These are phyloP conservation scores for Teratosphaeria nubilosa DNA, from an alignment of 2,329 filamentous ascomycete species.

Conservation along the genomic window DNA sequence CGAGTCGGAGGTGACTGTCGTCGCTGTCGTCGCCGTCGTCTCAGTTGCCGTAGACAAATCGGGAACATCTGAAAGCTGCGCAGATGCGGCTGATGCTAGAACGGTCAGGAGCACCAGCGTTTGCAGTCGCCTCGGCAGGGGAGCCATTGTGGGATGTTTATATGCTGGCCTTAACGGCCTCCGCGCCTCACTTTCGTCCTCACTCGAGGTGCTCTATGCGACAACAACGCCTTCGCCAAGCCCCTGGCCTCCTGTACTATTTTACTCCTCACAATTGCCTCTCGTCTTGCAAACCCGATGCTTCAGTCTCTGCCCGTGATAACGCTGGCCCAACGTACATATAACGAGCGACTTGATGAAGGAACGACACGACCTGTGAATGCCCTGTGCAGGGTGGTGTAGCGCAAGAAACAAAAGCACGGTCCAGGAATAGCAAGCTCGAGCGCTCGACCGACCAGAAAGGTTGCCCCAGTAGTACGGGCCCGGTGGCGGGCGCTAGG, in stretches of 20 bases:
- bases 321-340: no score
- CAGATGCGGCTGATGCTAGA: slow-evolving; percentile 12
- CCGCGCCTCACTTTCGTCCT: not conserved
- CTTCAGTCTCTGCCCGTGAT: not conserved
- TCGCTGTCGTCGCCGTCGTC: slow-evolving; percentile 8
- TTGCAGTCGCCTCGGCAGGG: slow-evolving; percentile 6
- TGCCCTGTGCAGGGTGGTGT: not conserved
- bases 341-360: not conserved
- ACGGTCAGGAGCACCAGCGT: slow-evolving; percentile 16
- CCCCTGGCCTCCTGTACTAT: not conserved
- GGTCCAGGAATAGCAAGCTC: not conserved
- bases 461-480: not conserved
- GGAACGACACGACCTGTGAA: not conserved
- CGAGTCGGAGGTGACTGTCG: slow-evolving; percentile 3
- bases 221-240: not conserved
- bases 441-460: not conserved
- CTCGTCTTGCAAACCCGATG: not conserved
- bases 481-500: not conserved
- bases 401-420: not conserved
- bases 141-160: slow-evolving; percentile 3
- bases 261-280: not conserved
- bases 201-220: not conserved
- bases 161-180: not conserved
- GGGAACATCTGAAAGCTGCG: slow-evolving; percentile 16
- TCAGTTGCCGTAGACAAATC: slow-evolving; percentile 17